Percentiles rank a stretch among this genome's conserved stretches.
Conservation (phyloP, 2,329 filamentous ascomycete species). For the Diaporthe citrichinensis region DNA sequence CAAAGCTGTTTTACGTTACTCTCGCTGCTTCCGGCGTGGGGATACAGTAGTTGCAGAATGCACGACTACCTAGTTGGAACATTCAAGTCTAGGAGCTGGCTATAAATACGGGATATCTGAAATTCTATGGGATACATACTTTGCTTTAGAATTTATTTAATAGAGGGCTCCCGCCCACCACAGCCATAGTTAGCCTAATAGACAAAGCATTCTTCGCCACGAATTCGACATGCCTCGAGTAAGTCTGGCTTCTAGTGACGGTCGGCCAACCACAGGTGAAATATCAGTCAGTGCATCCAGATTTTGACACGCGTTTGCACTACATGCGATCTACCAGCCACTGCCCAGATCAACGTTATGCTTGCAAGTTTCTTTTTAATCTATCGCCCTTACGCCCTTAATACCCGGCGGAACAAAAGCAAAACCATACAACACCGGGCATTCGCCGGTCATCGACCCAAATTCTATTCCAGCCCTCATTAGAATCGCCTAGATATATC, state of each 20-base stretch:
- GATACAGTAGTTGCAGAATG: not conserved
- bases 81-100: not conserved
- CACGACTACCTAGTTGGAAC: not conserved
- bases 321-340: not conserved
- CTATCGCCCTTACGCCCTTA: not conserved
- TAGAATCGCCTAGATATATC: too few species aligned
- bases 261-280: not conserved
- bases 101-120: not conserved
- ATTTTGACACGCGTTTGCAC: not conserved
- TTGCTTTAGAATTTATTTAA: not conserved
- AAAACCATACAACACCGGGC: too few species aligned
- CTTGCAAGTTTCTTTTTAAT: not conserved
- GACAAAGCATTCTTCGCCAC: not conserved
- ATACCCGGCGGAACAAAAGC: not conserved
- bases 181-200: not conserved
- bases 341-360: not conserved
- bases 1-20: conserved; percentile 56
- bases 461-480: too few species aligned
- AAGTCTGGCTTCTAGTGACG: not conserved
- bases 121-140: not conserved
- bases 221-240: not conserved
- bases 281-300: not conserved
- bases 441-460: too few species aligned
- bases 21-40: conserved; percentile 42
- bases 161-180: not conserved